Evolutionary conservation across 2,329 filamentous ascomycete species (phyloP), one percentile per base, ranked within the genome.

Genomic region (Periglandula ipomoeae): DNA sequence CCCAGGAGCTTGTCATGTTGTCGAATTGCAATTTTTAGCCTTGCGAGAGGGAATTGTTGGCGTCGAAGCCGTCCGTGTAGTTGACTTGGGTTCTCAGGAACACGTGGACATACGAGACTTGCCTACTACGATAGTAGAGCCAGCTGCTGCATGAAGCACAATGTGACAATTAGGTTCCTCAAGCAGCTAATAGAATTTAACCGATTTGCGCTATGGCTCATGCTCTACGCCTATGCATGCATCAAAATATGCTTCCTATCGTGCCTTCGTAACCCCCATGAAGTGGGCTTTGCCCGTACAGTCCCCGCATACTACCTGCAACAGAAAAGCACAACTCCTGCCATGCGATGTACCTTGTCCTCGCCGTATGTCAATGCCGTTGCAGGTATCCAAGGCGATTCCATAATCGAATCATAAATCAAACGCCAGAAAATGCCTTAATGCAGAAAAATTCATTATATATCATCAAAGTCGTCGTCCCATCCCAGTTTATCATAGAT

Each of bases 61-160:
- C n/a, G 65, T 91, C 3, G 87, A 90, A 56, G 82, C 82, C 2
- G 72, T 91, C 19, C 72, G 85, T 44, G 78, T 91, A 1, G 73
- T 90, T 3, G 87, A 93, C 62, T 62, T 91, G 51, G 78, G 72
- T 20, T 85, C 79, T 30, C 82, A 87, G 59, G 85, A 90, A 67
- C 84, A 86, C 59, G 82, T 87, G 3, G 86, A 91, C 63, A 81
- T 90, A 48, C 75, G 79, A 52, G 84, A 91, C 52, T 62, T 93
- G 54, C 87, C 87, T 0, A 81, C 77, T 40, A 79, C 89, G 56
- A 66, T 88, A 47, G 74, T 84, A 15, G 66, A 71, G 50, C 61
- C 64, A 20, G 56, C 55, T 17, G 58, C 55, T 19, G 58, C 39
- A 2, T 41, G 23, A 41, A 41, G 13, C 2, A 26, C 15, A 13